phyloP scores from a whole-genome alignment of 129 eudicot species.

The Glebionis coronaria region DNA sequence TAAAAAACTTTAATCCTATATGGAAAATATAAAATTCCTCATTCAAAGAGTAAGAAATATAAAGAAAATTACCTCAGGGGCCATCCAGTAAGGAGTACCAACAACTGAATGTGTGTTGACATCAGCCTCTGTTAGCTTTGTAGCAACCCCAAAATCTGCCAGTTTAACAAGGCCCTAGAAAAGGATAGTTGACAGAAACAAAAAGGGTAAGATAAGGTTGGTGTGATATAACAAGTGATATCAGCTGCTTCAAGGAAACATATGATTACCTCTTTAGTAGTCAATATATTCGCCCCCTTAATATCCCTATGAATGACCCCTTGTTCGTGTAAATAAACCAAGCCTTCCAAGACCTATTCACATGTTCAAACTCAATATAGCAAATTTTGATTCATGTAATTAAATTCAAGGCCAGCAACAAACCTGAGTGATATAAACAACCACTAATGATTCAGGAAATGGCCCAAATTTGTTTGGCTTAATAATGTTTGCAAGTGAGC shows the following conservation, averaged over 20 bases:
- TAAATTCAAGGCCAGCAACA: conserved; percentile 23
- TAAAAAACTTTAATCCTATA: not conserved
- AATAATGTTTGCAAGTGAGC: conserved; percentile 93
- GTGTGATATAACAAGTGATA: not conserved
- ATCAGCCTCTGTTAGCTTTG: conserved; percentile 95
- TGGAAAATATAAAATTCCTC: not conserved
- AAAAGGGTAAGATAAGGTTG: not conserved
- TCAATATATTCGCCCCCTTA: conserved; percentile 98
- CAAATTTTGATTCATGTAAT: not conserved
- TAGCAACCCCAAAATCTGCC: conserved; percentile 99
- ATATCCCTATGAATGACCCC: conserved; percentile 99
- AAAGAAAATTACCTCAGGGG: conserved; percentile 75
- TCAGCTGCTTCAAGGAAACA: no score
- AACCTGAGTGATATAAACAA: conserved; percentile 96
- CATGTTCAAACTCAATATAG: conserved; percentile 9
- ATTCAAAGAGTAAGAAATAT: not conserved
- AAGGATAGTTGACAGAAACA: conserved; percentile 18
- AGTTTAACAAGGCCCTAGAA: conserved; percentile 95
- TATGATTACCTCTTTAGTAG: conserved; percentile 80
- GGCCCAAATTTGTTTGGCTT: conserved; percentile 98
- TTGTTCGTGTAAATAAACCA: conserved; percentile 96
- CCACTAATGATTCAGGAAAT: conserved; percentile 91
- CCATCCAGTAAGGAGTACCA: conserved; percentile 99
- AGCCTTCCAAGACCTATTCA: conserved; percentile 85
- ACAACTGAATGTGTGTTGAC: conserved; percentile 95